These are phyloP conservation scores for Didymella sp. DNA, from an alignment of 2,329 filamentous ascomycete species.

Conservation along the genomic window DNA sequence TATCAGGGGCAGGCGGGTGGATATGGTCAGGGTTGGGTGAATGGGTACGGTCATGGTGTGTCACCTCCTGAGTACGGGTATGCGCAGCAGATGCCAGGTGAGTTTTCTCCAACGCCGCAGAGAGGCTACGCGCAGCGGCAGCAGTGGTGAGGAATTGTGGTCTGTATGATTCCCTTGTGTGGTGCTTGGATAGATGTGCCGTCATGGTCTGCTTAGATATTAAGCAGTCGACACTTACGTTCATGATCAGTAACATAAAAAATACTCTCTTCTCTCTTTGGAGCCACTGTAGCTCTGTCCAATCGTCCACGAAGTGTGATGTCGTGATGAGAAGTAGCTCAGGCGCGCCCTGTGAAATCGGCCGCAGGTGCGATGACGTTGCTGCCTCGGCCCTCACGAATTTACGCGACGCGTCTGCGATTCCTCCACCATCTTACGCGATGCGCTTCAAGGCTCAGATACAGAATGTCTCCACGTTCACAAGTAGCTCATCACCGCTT, in stretches of 20 bases:
- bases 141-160: not conserved
- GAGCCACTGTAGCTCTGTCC: not conserved
- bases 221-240: not conserved
- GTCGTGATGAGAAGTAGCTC: not conserved
- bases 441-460: slow-evolving; percentile 64
- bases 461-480: slow-evolving; percentile 60
- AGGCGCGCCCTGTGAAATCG: not conserved
- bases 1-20: not conserved
- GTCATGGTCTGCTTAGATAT: not conserved
- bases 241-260: not conserved
- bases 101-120: not conserved
- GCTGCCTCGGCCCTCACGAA: slow-evolving; percentile 14
- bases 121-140: not conserved
- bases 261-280: not conserved
- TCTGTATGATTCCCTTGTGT: not conserved
- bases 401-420: slow-evolving; percentile 20
- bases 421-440: slow-evolving; percentile 20
- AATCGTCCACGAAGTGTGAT: not conserved
- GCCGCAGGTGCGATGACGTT: slow-evolving; percentile 14
- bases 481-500: slow-evolving; percentile 51
- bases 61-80: slow-evolving; percentile 1
- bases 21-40: not conserved
- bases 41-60: slow-evolving; percentile 1
- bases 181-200: not conserved
- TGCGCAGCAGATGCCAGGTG: slow-evolving; percentile 6